Evolutionary conservation across 2,329 filamentous ascomycete species (phyloP).

Genomic region (Penicillium sp.): DNA sequence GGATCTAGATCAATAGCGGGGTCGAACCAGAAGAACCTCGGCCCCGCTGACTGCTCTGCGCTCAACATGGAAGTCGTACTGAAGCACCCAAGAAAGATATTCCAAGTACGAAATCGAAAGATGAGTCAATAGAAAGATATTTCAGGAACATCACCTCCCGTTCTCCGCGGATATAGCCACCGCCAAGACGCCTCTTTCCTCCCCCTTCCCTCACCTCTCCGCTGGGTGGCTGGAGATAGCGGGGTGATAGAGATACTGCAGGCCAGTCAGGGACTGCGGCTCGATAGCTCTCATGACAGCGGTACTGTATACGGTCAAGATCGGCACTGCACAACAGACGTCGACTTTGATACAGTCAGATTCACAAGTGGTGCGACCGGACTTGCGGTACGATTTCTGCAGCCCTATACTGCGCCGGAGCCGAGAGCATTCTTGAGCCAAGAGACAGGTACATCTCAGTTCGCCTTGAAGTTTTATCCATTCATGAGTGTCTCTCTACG

Average conservation of each 20-base stretch:
- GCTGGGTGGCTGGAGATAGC: slow-evolving; percentile 1
- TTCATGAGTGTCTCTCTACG: no score
- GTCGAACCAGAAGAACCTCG: not conserved
- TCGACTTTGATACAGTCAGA: not conserved
- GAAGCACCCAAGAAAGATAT: not conserved
- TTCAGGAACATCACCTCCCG: not conserved
- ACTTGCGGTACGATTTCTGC: no score
- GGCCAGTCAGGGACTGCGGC: not conserved
- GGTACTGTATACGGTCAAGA: not conserved
- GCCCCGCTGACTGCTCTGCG: not conserved
- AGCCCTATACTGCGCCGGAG: no score
- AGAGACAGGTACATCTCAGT: no score
- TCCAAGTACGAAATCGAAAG: not conserved
- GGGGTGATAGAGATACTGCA: not conserved
- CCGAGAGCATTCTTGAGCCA: no score
- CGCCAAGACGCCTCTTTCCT: not conserved
- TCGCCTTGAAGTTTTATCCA: no score
- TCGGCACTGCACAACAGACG: not conserved
- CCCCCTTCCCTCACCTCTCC: not conserved
- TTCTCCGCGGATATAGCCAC: not conserved
- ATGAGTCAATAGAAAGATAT: not conserved
- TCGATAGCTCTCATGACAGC: not conserved
- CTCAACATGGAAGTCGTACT: not conserved
- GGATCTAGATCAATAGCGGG: not conserved
- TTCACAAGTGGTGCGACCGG: no score